phyloP scores from a whole-genome alignment of 2,329 filamentous ascomycete species.

The Plectosphaerella sp. region DNA sequence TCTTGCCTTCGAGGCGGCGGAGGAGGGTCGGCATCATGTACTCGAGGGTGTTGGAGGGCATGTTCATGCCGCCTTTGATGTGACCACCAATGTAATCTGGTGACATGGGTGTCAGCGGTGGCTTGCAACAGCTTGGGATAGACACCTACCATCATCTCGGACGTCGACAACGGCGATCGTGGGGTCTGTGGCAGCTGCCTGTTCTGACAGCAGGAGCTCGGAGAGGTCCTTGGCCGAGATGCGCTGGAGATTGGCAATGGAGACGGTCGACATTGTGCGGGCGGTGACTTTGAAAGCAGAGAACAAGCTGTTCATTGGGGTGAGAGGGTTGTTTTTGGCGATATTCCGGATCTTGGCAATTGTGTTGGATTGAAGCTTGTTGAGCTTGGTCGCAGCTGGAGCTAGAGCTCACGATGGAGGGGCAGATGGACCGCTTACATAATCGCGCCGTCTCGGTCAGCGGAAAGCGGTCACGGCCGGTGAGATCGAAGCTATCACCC shows the following conservation, averaged over 20 bases:
- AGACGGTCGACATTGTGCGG: conserved; percentile 49
- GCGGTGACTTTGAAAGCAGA: too few species aligned
- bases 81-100: conserved; percentile 87
- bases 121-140: not conserved
- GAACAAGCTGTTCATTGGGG: too few species aligned
- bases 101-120: not conserved
- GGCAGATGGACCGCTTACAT: too few species aligned
- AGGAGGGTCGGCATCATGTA: conserved; percentile 77
- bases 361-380: too few species aligned
- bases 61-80: conserved; percentile 72
- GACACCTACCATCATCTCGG: conserved; percentile 66
- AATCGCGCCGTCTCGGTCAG: too few species aligned
- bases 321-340: too few species aligned
- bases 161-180: conserved; percentile 80
- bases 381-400: too few species aligned
- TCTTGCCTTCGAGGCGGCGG: conserved; percentile 68
- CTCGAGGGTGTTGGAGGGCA: conserved; percentile 70
- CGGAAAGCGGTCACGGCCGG: too few species aligned
- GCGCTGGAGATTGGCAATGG: conserved; percentile 59
- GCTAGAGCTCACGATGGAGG: too few species aligned
- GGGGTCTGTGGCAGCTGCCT: conserved; percentile 29
- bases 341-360: too few species aligned
- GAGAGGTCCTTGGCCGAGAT: conserved; percentile 68
- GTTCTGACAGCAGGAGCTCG: conserved; percentile 52
- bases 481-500: too few species aligned